Base-by-base conservation (phyloP, 176 grass and related monocot species). In the Aegilops bicornis region DNA sequence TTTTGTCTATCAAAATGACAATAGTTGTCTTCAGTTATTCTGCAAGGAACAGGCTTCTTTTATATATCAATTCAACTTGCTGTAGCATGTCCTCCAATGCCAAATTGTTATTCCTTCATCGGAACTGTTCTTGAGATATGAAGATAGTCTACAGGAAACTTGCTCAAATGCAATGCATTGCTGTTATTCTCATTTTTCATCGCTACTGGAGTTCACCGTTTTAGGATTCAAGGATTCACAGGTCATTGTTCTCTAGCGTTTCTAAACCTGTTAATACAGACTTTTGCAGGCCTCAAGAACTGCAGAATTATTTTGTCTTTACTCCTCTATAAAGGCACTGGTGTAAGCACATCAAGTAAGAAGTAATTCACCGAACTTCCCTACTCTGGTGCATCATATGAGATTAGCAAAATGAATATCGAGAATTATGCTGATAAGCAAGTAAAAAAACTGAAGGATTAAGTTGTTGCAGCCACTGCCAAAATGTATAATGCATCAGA, bases 1-100 rank as follows among this genome's bases (percentile, higher is more conserved):
- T 56, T 87, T 65, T 87, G 59, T 82, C 30, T 25, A 22, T 40
- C 40, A n/a, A 27, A 72, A 86, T 22, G n/a, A 74, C 66, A 54
- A 16, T 56, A 10, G 3, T 40, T 31, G 6, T 59, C 31, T 86
- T 79, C 47, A 59, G 3, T 58, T 40, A 68, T 60, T 60, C 27
- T 11, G 7, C 43, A 66, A 80, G 12, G 12, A 14, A 14, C 45
- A 47, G 12, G 15, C 45, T 47, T 47, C 13, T 47, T 45, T 45
- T 45, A 11, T 45, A 45, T 50, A 16, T 50, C 14, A 50, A 50
- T 50, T 50, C 47, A 50, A 32, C 19, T 24, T 22, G 5, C 16
- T 7, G 16, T 20, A 43, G 19, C 37, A 68, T 45, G 15, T 47
- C 29, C 12, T 35, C 20, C 6, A 6, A 67, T 48, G 39, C 32